These are phyloP conservation scores for Epichloe hybrida DNA, from an alignment of 2,329 filamentous ascomycete species.

Conservation along the genomic window DNA sequence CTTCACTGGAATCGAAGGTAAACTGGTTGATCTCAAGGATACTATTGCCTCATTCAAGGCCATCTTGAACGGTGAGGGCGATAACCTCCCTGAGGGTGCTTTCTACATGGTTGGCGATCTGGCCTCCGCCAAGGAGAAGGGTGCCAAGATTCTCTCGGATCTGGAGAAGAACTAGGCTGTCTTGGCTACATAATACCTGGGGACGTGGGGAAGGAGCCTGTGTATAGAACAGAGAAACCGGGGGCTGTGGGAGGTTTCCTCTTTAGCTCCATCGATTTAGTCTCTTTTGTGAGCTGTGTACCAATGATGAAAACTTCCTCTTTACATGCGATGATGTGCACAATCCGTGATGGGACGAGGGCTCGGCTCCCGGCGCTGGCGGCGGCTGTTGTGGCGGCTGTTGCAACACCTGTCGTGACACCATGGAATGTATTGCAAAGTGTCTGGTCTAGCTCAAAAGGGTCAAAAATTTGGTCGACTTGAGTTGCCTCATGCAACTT, in stretches of 20 bases:
- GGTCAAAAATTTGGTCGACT: no score
- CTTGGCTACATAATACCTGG: constrained; percentile 23
- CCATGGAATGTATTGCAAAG: no score
- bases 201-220: constrained; percentile 26
- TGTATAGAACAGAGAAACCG: constrained; percentile 46
- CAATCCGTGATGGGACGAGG: not conserved
- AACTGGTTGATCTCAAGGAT: constrained; percentile 96
- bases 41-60: constrained; percentile 96
- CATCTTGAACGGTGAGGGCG: constrained; percentile 88
- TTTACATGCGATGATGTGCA: constrained; percentile 20
- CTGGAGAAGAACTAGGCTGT: constrained; percentile 51
- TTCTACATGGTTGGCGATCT: constrained; percentile 99
- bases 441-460: no score
- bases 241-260: constrained; percentile 31
- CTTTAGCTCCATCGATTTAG: constrained; percentile 37
- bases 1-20: constrained; percentile 89
- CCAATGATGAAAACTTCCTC: constrained; percentile 40
- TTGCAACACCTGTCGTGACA: no score
- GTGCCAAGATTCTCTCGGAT: constrained; percentile 98
- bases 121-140: constrained; percentile 84
- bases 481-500: no score
- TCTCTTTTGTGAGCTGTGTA: constrained; percentile 50
- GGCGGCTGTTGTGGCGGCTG: no score
- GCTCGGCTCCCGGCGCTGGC: no score
- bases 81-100: constrained; percentile 84